Evolutionary conservation across 352 stramenopile species (phyloP), one percentile per base, ranked within the genome.

Genomic region (Phytopythium kandeliae): DNA sequence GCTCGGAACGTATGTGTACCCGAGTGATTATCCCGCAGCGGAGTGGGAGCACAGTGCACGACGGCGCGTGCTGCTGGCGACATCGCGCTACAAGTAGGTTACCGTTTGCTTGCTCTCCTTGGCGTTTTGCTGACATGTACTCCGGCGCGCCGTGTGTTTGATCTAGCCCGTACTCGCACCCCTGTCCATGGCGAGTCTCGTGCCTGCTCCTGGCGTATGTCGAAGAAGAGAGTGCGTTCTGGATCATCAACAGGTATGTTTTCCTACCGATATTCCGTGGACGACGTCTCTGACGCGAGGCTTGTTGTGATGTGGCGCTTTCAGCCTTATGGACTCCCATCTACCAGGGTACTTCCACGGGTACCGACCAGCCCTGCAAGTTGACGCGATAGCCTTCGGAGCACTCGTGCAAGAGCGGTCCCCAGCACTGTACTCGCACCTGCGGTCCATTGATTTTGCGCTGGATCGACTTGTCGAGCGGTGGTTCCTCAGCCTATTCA

Each of bases 401-500:
- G 40, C 65, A 4, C 54, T 92, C 0, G 54, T 90, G 4, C 65
- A 86, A 60, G 65, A 77, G 22, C 69, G 77, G 13, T 59, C 69
- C 21, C 71, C 78, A n/a, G 60, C 81, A 3, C 62, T 92, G 1
- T 57, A 54, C 31, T 67, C 70, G 0, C 78, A 92, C 46, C 46
- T 92, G 44, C 41, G 60, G 40, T 62, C 68, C 8, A 51, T 92
- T 1, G 50, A 61, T 2, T 89, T 88, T 37, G 62, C 74, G 17
- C 49, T 90, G n/a, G 71, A 72, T 33, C 69, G 62, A 15, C 61
- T 75, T 19, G 65, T 81, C 8, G 77, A 92, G 64, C 64, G 69
- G 6, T 92, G 81, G 78, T 90, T 90, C 46, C 53, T 92, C 34
- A 90, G 68, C 24, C 35, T 92, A 16, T 92, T 90, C 47, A 92